phyloP scores from a whole-genome alignment of 2,329 filamentous ascomycete species.

The Aspergillus luchuensis region DNA sequence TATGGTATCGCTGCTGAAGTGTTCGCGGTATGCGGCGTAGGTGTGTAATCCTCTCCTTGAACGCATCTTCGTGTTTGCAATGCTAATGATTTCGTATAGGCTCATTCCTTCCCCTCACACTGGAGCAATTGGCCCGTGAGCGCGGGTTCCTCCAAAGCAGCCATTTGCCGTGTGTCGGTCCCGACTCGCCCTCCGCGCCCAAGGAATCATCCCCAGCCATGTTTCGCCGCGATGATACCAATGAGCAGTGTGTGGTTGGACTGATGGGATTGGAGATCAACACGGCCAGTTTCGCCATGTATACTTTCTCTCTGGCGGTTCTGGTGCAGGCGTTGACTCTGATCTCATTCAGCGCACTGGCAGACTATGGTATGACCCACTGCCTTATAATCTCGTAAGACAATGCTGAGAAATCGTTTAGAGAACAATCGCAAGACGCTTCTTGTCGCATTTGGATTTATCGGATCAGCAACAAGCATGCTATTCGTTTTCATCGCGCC shows the following conservation, averaged over 20 bases:
- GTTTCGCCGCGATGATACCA: constrained; percentile 24
- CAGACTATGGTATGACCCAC: constrained; percentile 70
- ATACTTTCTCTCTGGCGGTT: constrained; percentile 84
- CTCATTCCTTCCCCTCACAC: constrained; percentile 87
- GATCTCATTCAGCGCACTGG: constrained; percentile 64
- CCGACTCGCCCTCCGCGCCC: constrained; percentile 23
- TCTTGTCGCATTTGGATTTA: constrained; percentile 75
- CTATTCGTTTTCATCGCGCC: constrained; percentile 76
- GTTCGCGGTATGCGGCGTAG: constrained; percentile 83
- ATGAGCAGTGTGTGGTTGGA: constrained; percentile 37
- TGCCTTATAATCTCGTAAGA: neutral
- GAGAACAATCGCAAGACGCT: constrained; percentile 72
- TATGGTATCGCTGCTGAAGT: constrained; percentile 95
- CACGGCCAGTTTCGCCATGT: constrained; percentile 50
- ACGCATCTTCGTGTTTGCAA: neutral
- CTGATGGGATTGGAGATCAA: constrained; percentile 37
- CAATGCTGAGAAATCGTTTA: constrained; percentile 15
- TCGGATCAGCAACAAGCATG: constrained; percentile 80
- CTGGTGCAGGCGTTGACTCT: constrained; percentile 82
- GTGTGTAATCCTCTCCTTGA: constrained; percentile 36
- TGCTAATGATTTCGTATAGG: constrained; percentile 49
- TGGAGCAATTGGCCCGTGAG: constrained; percentile 88
- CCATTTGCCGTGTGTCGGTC: constrained; percentile 34
- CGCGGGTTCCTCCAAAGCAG: constrained; percentile 73
- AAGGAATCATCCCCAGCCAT: constrained; percentile 19